phyloP scores from a whole-genome alignment of 208 protist species.

The Trichomonas gallinae region DNA sequence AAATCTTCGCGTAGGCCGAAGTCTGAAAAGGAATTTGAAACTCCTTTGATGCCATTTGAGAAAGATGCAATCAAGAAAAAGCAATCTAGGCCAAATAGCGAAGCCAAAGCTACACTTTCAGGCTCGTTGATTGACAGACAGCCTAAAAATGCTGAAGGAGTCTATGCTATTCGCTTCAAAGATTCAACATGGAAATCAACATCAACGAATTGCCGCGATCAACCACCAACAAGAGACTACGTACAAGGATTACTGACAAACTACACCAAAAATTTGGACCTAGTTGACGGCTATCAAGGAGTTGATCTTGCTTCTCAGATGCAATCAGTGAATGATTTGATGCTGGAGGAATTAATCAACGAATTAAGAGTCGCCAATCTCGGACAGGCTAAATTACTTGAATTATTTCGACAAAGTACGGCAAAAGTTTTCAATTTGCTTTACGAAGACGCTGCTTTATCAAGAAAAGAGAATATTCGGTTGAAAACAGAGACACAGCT shows the following conservation, averaged over 20 bases:
- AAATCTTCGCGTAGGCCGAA: background rate
- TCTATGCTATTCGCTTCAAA: background rate
- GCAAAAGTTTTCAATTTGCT: slow-evolving; percentile 3
- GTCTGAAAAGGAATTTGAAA: background rate
- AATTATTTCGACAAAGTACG: background rate
- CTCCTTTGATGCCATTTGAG: background rate
- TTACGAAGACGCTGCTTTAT: background rate
- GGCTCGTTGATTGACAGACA: background rate
- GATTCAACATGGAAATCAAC: background rate
- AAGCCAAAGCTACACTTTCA: background rate
- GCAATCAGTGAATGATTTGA: background rate
- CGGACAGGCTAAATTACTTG: background rate
- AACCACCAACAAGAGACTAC: background rate
- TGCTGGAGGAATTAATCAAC: background rate
- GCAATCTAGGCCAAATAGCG: background rate
- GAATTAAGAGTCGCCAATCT: background rate
- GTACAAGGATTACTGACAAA: background rate
- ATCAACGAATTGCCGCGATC: background rate
- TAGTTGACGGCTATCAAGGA: background rate
- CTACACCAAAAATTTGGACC: background rate
- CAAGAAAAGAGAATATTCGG: background rate
- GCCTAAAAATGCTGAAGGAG: background rate
- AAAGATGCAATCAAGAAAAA: background rate
- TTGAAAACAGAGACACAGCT: background rate
- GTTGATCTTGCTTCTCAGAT: background rate